A percentile compares a stretch with the other conserved stretches of the same genome.
These are phyloP conservation scores for Salix dunnii DNA, from an alignment of 345 rosid genomes.

Conservation along the genomic window DNA sequence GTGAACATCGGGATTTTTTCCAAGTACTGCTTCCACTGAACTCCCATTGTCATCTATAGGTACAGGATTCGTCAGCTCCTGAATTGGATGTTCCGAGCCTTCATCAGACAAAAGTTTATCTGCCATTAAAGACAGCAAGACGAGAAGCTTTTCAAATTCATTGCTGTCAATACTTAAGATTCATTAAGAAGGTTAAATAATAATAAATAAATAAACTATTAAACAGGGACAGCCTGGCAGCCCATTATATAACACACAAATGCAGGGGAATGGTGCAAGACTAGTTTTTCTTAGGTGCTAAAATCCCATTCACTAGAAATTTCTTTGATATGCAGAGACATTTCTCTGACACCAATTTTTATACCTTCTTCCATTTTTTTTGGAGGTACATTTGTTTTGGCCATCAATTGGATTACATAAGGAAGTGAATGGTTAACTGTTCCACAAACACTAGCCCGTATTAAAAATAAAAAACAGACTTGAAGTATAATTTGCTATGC, in stretches of 20 bases:
- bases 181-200: background rate
- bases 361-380: background rate
- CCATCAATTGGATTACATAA: too few species aligned
- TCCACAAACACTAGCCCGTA: too few species aligned
- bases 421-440: too few species aligned
- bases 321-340: background rate
- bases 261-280: background rate
- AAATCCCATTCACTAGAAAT: background rate
- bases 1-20: slow-evolving; percentile 71
- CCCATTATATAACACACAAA: background rate
- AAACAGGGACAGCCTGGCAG: background rate
- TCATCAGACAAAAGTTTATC: slow-evolving; percentile 52
- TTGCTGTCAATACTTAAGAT: background rate
- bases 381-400: too few species aligned
- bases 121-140: slow-evolving; percentile 23
- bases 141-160: slow-evolving; percentile 3
- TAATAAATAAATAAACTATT: background rate
- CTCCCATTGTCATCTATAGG: slow-evolving; percentile 54
- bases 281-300: background rate
- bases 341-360: background rate
- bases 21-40: slow-evolving; percentile 55
- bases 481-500: too few species aligned
- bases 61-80: slow-evolving; percentile 61
- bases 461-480: too few species aligned
- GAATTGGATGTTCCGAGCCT: slow-evolving; percentile 32